Evolutionary conservation across 257 asterid species (phyloP).

Genomic region (Solanum infundibuliforme): DNA sequence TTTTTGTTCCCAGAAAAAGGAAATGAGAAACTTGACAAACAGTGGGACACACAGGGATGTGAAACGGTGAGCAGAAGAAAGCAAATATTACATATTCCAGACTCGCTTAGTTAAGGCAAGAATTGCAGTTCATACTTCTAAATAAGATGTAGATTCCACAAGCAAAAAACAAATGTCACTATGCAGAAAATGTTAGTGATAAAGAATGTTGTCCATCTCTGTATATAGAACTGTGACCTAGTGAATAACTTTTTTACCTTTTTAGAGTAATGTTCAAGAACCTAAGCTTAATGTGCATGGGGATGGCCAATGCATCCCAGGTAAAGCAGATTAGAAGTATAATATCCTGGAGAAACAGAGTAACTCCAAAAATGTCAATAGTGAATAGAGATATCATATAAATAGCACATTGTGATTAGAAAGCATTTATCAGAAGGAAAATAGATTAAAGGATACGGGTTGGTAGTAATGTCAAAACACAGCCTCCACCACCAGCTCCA

Average conservation of each 20-base stretch:
- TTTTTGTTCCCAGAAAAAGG: background rate
- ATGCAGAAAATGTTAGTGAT: background rate
- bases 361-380: background rate
- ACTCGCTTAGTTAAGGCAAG: background rate
- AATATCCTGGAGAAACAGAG: background rate
- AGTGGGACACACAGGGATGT: background rate
- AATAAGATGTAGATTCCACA: background rate
- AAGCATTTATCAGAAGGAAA: background rate
- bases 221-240: background rate
- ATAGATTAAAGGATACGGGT: slow-evolving; percentile 57
- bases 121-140: background rate
- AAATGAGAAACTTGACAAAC: background rate
- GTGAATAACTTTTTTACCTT: background rate
- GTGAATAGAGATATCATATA: background rate
- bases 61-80: background rate
- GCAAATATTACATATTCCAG: background rate
- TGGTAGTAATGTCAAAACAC: slow-evolving; percentile 85
- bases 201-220: background rate
- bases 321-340: background rate
- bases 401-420: background rate
- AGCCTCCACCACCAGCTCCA: slow-evolving; percentile 99
- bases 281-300: background rate
- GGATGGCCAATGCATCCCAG: background rate
- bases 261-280: background rate
- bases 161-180: background rate